These are phyloP conservation scores for Eudorina sp. DNA, from an alignment of 139 green algal genomes.

Conservation along the genomic window DNA sequence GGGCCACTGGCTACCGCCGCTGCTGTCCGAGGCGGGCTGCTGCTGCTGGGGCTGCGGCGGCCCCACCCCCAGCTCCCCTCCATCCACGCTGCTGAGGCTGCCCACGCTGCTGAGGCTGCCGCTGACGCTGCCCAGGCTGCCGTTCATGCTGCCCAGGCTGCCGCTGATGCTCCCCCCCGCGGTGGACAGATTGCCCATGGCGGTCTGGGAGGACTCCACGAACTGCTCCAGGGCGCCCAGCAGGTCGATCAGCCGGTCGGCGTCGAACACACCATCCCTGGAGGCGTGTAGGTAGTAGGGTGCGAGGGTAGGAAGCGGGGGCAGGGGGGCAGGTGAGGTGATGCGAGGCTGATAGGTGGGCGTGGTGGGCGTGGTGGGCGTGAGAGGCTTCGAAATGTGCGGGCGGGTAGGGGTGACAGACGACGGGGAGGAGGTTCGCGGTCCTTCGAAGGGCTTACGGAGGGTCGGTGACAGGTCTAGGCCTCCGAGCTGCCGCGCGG, in stretches of 20 bases:
- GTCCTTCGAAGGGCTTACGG: no score
- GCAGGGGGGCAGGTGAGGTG: background rate
- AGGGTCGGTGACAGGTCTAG: no score
- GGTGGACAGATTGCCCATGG: conserved; percentile 37
- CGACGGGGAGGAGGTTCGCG: no score
- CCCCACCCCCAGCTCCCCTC: background rate
- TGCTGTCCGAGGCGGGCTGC: background rate
- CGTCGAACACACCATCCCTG: conserved; percentile 70
- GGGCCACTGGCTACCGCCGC: background rate
- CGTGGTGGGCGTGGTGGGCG: no score
- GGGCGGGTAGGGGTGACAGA: no score
- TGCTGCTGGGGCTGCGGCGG: background rate
- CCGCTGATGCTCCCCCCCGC: no score
- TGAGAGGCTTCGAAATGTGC: background rate
- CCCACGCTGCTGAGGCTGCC: conserved; percentile 1
- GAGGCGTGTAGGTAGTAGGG: background rate
- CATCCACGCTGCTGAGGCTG: conserved; percentile 15
- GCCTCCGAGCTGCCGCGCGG: no score
- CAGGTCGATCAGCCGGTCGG: conserved; percentile 95
- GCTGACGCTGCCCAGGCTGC: background rate
- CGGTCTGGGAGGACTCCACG: conserved; percentile 68
- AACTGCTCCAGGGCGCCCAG: conserved; percentile 97
- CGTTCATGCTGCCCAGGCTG: background rate
- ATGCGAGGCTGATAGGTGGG: background rate
- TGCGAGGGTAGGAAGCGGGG: background rate